Base-by-base conservation (phyloP, 441 rosid genomes). In the Dalechampia spathulata region DNA sequence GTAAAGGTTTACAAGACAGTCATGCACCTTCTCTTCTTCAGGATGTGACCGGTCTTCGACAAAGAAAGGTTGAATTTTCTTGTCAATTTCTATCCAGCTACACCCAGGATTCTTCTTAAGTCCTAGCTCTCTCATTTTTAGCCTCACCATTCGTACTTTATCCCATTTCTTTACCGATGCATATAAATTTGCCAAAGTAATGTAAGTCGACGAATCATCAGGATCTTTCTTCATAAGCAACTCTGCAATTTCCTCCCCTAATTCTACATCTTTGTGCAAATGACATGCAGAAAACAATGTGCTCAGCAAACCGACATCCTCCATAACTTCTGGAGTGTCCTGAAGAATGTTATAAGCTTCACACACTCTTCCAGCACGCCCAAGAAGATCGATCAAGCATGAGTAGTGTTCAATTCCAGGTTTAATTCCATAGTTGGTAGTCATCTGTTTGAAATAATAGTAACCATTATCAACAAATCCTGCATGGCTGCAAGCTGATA, bases 11-110 rank as follows among this genome's bases (percentile, higher is more conserved):
- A 47, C 37, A 27, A 81, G 77, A 68, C 74, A 79, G 26, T 64
- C 59, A 19, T 59, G 43, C 47, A 75, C 55, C 39, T 50, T 52
- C 23, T 65, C 71, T 13, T 72, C 60, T 34, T 67, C 55, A 0
- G 74, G 64, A 21, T 68, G 57, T 16, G 74, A 66, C 38, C 52
- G 64, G 42, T 78, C 82, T 40, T 67, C 74, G 10, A 52, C 68
- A 14, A 72, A 68, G 64, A 83, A 83, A 27, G 80, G 58, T 6
- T 66, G 71, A 36, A 78, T 76, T 57, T 30, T 60, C 62, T 58
- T 62, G 47, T 73, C 70, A 55, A 88, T 74, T 76, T 85, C 94
- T 49, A 80, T 78, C 85, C 95, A 86, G 60, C 91, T 80, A 58
- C 85, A 85, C 7, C 91, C 85, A 0, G 89, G 87, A 49, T 70